phyloP scores from a whole-genome alignment of 371 early-diverging fungal species.

The Mortierella sp. region DNA sequence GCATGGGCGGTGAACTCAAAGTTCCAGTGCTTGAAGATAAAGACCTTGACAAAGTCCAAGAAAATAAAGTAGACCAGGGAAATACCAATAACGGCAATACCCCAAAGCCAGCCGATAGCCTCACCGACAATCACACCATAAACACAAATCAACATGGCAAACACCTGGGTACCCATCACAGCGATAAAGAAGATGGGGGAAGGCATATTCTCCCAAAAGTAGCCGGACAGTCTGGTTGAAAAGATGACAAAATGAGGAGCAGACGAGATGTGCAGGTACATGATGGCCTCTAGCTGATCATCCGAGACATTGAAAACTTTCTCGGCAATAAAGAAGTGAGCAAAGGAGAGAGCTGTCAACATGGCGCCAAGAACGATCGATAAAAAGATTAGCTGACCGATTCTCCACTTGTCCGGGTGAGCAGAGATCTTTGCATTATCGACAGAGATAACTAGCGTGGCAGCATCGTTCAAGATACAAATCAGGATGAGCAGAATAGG shows the following conservation, averaged over 20 bases:
- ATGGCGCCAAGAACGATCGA: slow-evolving; percentile 74
- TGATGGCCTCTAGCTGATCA: slow-evolving; percentile 72
- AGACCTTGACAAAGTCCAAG: slow-evolving; percentile 84
- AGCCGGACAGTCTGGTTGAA: slow-evolving; percentile 87
- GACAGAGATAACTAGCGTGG: slow-evolving; percentile 86
- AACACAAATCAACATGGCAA: slow-evolving; percentile 90
- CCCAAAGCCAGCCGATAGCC: slow-evolving; percentile 65
- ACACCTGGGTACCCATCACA: slow-evolving; percentile 91
- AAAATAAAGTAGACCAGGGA: slow-evolving; percentile 76
- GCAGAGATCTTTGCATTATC: slow-evolving; percentile 86
- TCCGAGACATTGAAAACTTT: slow-evolving; percentile 21
- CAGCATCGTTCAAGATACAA: slow-evolving; percentile 85
- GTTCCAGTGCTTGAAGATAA: slow-evolving; percentile 75
- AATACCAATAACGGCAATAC: slow-evolving; percentile 62
- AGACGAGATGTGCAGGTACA: slow-evolving; percentile 88
- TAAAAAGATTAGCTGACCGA: slow-evolving; percentile 83
- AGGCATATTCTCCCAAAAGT: slow-evolving; percentile 89
- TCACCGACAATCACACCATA: slow-evolving; percentile 70
- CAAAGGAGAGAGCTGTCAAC: slow-evolving; percentile 78
- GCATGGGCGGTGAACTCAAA: slow-evolving; percentile 78
- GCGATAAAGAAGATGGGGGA: slow-evolving; percentile 84
- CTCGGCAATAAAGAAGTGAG: slow-evolving; percentile 71
- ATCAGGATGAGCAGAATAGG: slow-evolving; percentile 82
- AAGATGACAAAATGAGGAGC: slow-evolving; percentile 97
- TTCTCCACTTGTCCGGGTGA: slow-evolving; percentile 88